Evolutionary conservation across 2,329 filamentous ascomycete genomes (phyloP).

Genomic region (Fusarium equiseti): DNA sequence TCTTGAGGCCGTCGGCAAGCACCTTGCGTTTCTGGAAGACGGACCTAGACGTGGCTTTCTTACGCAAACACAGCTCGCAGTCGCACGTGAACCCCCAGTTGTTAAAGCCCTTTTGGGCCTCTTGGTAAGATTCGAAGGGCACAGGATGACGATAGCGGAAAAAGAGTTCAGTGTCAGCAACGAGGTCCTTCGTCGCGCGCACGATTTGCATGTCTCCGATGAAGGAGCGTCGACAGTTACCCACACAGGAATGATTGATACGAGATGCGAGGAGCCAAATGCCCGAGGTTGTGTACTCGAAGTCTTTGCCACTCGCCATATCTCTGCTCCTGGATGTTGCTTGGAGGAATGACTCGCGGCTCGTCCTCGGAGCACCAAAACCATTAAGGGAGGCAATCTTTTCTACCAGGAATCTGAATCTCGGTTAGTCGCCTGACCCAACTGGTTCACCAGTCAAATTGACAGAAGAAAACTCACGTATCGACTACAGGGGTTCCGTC

Average conservation of each 20-base stretch:
- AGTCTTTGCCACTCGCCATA: neutral
- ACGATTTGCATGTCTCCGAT: constrained; percentile 12
- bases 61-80: neutral
- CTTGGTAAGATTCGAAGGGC: constrained; percentile 3
- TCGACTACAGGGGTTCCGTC: neutral
- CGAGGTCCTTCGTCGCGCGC: neutral
- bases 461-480: neutral
- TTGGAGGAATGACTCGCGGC: neutral
- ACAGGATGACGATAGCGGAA: neutral
- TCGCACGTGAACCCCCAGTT: neutral
- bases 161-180: neutral
- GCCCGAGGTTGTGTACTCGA: neutral
- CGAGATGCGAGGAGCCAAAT: constrained; percentile 5
- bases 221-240: constrained; percentile 11
- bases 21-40: neutral
- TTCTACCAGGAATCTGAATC: constrained; percentile 1
- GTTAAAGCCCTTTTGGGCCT: neutral
- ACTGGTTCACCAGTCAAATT: neutral
- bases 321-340: neutral
- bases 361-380: constrained; percentile 8
- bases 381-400: neutral
- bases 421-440: neutral
- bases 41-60: neutral
- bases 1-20: neutral
- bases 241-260: constrained; percentile 9